Base-by-base conservation (phyloP, 148 eudicot species). In the Nepenthes gracilis region DNA sequence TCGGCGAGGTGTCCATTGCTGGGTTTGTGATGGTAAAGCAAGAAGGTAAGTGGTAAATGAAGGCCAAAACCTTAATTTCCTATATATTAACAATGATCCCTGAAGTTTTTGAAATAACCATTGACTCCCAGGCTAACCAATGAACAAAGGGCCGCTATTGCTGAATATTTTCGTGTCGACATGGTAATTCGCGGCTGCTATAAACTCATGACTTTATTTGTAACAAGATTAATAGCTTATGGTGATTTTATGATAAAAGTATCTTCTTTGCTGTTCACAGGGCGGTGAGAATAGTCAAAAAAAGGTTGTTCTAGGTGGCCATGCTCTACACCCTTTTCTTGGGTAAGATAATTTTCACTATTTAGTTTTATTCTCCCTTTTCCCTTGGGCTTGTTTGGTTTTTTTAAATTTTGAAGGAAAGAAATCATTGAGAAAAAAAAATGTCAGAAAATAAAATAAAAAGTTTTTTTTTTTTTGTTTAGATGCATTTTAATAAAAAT, bases 11-110 rank as follows among this genome's bases (percentile, higher is more conserved):
- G 95, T 89, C 33, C 99, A 86, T 65, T 94, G 99, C 55, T 94
- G 99, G 99, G 99, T 94, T 78, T 94, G 97, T 77, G 99, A 94
- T 72, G 81, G 80, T 35, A 89, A 81, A 83, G 97, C 99, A 67
- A 83, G 95, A 80, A 86, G 99, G 97, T 94, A 74, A 59, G 47
- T 38, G 53, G 2, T 36, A 2, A 36, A 58, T 4, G 47, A n/a
- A 58, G 45, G 12, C 53, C 12, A 1, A 36, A 36, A 38, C 2
- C 33, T 47, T n/a, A 23, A 36, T 15, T 38, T 50, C 55, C 52
- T 32, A 12, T 15, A 54, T 59, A 32, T 38, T 50, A 36, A 35
- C 35, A 55, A 56, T 47, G 63, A 52, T 35, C 51, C 13, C 12
- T 36, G 50, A 43, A 70, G 34, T 59, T 47, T 50, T 35, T 43